Base-by-base conservation (phyloP, 768 basidiomycete genomes). In the Kwoniella newhampshirensis region DNA sequence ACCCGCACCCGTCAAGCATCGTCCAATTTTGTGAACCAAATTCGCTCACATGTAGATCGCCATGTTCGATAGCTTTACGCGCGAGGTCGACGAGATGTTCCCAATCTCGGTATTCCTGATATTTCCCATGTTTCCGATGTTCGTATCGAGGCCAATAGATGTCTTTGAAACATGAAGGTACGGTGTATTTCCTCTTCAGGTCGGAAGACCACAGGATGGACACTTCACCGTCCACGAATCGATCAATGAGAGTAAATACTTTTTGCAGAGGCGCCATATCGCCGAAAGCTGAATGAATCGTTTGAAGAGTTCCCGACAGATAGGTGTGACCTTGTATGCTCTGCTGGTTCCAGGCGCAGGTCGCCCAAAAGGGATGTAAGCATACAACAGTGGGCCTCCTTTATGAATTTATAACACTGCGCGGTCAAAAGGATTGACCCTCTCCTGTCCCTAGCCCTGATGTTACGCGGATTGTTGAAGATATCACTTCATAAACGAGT, bases 31-130 rank as follows among this genome's bases (percentile, higher is more conserved):
- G 15, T 20, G 25, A 7, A 20, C 6, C 20, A 23, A 28, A 28
- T 52, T 25, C 15, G 20, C 54, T 21, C 28, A 57, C 54, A 28
- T 42, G 54, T 9, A 48, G 13, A 18, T 49, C 46, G 46, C 47
- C 47, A 21, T 57, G 32, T 21, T 49, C n/a, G 1, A 49, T 27
- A 8, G 54, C 54, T 32, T 37, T 23, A 4, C 21, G 23, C 25
- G 46, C 46, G 12, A 39, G 36, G 15, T 49, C 44, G 6, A 43
- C 30, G 30, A 45, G 45, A 40, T 55, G 45, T 25, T 48, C 23
- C 36, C 54, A 40, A 15, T 51, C 35, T 5, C 50, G 50, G 23
- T 40, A 51, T 25, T 39, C n/a, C 35, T 51, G 21, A n/a, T 42
- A 42, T 23, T 42, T 42, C 5, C 40, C 40, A 42, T 7, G 17